Evolutionary conservation across 352 stramenopile genomes (phyloP), one percentile per base, ranked within the genome.

Genomic region (Phytopythium aichiense): DNA sequence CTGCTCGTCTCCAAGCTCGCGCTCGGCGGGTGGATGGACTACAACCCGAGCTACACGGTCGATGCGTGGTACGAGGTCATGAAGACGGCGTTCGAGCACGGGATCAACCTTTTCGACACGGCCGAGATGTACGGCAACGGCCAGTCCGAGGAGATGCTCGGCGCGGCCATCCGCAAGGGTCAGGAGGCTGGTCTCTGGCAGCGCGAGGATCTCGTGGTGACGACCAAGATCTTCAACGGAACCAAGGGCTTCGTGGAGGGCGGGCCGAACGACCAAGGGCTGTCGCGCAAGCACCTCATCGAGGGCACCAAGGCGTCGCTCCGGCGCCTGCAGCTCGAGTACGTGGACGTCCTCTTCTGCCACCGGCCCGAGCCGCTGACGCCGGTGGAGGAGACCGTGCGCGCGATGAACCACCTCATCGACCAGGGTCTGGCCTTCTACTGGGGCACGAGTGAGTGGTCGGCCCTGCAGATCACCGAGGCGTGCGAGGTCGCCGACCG

Each of bases 381-480:
- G 25, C 23, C 46, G 18, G 25, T 33, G 22, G 23, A 53, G 46
- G 46, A 53, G 46, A 8, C 31, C 13, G 46, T 83, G 11, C 46
- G 46, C 2, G 73, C 73, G 25, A 86, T 87, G 74, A 81, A 71
- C 45, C 66, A 80, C 22, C 31, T 75, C 7, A 61, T 86, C 11
- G 16, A 63, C 23, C 55, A 64, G 18, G 25, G 76, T 25, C 79
- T 64, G 56, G 76, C 76, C 13, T 75, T 76, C 46, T 67, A 69
- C 37, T 87, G 76, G 76, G 77, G 74, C 5, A 87, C 76, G 6
- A 78, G 65, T 48, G 77, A 87, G 49, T 87, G 77, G 77, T 63
- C 11, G 28, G 57, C 76, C 8, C 37, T 62, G 64, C 16, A 51
- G 45, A 82, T 87, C 38, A 76, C 60, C 28, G 73, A 86, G 46